Evolutionary conservation across 164 flowering plant species (phyloP).

Genomic region (Tetrastigma voinierianum): DNA sequence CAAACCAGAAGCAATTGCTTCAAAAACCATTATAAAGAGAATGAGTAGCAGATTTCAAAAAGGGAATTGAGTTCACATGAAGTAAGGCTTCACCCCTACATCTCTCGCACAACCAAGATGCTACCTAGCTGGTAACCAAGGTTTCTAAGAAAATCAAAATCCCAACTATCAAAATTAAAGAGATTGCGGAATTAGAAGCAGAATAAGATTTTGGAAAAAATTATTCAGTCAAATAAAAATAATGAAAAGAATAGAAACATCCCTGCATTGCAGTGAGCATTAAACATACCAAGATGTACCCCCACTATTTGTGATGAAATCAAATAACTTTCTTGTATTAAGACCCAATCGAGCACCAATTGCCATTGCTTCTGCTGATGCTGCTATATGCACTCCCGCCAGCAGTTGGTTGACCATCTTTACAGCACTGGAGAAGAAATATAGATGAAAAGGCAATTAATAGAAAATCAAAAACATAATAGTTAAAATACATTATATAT

Average conservation of each 20-base stretch:
- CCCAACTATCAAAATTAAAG: too few species aligned
- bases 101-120: too few species aligned
- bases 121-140: too few species aligned
- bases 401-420: conserved; percentile 99
- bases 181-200: too few species aligned
- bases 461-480: background rate
- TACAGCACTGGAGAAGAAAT: conserved; percentile 52
- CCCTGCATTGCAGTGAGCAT: conserved; percentile 1
- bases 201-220: too few species aligned
- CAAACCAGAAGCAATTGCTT: too few species aligned
- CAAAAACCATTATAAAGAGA: too few species aligned
- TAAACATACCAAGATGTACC: conserved; percentile 87
- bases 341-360: conserved; percentile 94
- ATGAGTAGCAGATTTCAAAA: too few species aligned
- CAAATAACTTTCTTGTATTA: conserved; percentile 73
- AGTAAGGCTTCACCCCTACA: too few species aligned
- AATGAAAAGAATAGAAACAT: background rate
- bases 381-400: conserved; percentile 99
- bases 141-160: too few species aligned
- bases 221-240: background rate
- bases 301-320: conserved; percentile 51
- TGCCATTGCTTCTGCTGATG: conserved; percentile 98
- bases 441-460: background rate
- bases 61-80: too few species aligned
- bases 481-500: background rate